Base-by-base conservation (phyloP, 2,329 filamentous ascomycete genomes). In the Monilinia polystroma region DNA sequence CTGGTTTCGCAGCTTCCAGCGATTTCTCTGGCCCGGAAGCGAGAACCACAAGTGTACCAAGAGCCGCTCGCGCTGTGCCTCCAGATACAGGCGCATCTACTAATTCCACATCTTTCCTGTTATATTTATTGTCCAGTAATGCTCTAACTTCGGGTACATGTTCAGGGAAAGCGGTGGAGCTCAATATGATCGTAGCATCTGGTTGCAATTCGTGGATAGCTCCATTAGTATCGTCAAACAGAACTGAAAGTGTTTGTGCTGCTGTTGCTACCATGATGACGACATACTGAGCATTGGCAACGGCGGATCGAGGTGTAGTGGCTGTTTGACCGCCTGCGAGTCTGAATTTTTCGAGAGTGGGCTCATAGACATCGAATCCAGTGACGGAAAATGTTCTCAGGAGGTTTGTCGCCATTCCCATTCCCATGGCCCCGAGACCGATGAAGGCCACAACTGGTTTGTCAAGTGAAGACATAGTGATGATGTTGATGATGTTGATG, bases 351-450 rank as follows among this genome's bases (percentile, higher is more conserved):
- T 89, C 84, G 45, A 92, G 82, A 0, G 88, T 87, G 7, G 88
- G 87, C 2, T 80, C 80, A 79, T 85, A 91, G 52, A 92, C 84
- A 74, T 93, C 90, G 75, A 87, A 92, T 66, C 90, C 90, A 29
- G 85, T 88, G 32, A 92, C 89, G 35, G 79, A 68, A 77, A 89
- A 90, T 70, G 84, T 79, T 71, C 87, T 86, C 73, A 92, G 81
- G 56, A 93, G 84, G 75, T 92, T 84, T 68, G 85, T 90, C 70
- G 90, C 90, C 90, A 93, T 92, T 75, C 90, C 90, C 76, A 91
- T 90, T 75, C 90, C 90, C 90, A 92, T 92, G 78, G 90, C 90
- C 66, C 90, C 90, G 3, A 93, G 87, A 80, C 90, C 90, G 2
- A 73, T 66, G 58, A 73, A 73, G 56, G 71, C 71, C 43, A 63